Percentiles rank a stretch among this genome's conserved stretches.
phyloP scores from a whole-genome alignment of 75 land plant genomes.

The Chamaecyparis obtusa region DNA sequence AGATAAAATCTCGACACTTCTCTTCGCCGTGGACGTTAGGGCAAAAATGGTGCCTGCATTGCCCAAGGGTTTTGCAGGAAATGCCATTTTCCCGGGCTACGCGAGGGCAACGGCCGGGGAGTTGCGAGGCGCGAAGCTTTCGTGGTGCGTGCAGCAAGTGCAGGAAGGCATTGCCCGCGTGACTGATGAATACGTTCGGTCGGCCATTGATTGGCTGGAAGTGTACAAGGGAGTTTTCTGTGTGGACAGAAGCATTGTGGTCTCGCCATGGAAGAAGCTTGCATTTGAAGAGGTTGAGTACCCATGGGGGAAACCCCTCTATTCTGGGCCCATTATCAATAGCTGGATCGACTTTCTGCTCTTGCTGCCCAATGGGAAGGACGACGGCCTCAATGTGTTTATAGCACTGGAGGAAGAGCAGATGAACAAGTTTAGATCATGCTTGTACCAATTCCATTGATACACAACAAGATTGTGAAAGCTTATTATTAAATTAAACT shows the following conservation, averaged over 20 bases:
- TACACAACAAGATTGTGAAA: too few relatives aligned
- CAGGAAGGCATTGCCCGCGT: conserved; percentile 28
- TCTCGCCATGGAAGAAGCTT: conserved; percentile 56
- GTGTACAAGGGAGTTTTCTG: conserved; percentile 37
- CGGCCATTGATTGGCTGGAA: conserved; percentile 58
- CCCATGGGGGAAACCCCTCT: conserved; percentile 59
- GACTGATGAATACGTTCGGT: conserved; percentile 46
- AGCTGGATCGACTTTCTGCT: conserved; percentile 48
- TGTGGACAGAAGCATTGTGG: conserved; percentile 23
- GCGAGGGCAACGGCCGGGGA: conserved; percentile 33
- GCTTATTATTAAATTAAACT: too few relatives aligned
- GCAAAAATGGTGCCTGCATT: conserved; percentile 30
- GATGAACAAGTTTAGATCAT: conserved; percentile 35
- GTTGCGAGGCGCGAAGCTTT: conserved; percentile 20
- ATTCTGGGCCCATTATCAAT: conserved; percentile 38
- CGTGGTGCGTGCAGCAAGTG: conserved; percentile 33
- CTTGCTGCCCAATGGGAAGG: conserved; percentile 36
- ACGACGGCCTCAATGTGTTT: conserved; percentile 39
- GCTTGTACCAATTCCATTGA: background rate
- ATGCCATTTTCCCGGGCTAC: conserved; percentile 42
- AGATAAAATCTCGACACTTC: conserved; percentile 23
- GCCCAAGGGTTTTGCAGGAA: conserved; percentile 34
- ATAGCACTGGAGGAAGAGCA: conserved; percentile 39
- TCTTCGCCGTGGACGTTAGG: conserved; percentile 48
- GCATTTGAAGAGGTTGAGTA: conserved; percentile 42